phyloP scores from a whole-genome alignment of 768 basidiomycete genomes.

The Boletus sp. region DNA sequence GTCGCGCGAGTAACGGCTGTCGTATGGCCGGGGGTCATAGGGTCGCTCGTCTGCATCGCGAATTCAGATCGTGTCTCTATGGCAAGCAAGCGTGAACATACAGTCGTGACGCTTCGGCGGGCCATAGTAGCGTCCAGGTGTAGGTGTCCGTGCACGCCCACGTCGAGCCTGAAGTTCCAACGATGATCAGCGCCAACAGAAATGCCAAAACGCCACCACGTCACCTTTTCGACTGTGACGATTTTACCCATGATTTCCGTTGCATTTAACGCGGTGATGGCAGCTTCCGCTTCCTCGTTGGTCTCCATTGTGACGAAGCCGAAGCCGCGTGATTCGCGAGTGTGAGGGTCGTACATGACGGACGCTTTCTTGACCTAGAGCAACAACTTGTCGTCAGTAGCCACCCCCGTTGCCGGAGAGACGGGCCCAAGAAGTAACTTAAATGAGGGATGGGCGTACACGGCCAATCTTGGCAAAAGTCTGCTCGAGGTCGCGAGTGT shows the following conservation, averaged over 20 bases:
- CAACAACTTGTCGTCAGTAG: constrained; percentile 2
- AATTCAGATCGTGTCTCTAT: background rate
- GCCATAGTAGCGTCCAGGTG: constrained; percentile 92
- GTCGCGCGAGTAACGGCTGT: constrained; percentile 77
- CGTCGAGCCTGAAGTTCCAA: constrained; percentile 64
- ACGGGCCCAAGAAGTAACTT: background rate
- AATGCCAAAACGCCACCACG: background rate
- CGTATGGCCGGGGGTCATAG: constrained; percentile 91
- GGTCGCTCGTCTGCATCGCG: constrained; percentile 64
- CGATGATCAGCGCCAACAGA: constrained; percentile 1
- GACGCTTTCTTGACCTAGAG: constrained; percentile 58
- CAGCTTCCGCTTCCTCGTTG: constrained; percentile 86
- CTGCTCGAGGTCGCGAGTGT: constrained; percentile 84
- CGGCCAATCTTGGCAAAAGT: constrained; percentile 86
- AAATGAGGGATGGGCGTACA: constrained; percentile 41
- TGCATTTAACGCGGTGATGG: constrained; percentile 77
- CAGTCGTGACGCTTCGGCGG: constrained; percentile 79
- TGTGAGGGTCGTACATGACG: constrained; percentile 70
- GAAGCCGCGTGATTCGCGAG: constrained; percentile 70
- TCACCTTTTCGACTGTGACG: constrained; percentile 85
- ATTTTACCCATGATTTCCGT: constrained; percentile 86
- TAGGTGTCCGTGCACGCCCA: constrained; percentile 86
- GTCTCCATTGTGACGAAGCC: constrained; percentile 90
- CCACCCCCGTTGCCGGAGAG: background rate
- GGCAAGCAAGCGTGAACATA: constrained; percentile 31